Conservation (phyloP, 805 yeast species). For the Ogataea minuta region DNA sequence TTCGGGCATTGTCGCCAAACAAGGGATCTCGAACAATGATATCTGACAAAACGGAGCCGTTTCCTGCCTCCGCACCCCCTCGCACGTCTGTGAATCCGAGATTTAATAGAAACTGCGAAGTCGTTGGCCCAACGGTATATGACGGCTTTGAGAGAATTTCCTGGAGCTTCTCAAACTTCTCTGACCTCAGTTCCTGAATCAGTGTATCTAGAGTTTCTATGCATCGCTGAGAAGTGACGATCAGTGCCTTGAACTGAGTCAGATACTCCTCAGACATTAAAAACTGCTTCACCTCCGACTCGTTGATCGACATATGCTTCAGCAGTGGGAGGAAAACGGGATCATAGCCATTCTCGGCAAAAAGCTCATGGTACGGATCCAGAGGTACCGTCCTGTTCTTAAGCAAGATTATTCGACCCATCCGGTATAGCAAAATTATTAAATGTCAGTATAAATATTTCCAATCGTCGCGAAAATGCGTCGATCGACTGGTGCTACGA, state of each 20-base stretch:
- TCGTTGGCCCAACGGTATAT: slow-evolving; percentile 92
- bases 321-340: slow-evolving; percentile 72
- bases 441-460: slow-evolving; percentile 6
- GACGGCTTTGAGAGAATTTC: slow-evolving; percentile 49
- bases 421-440: slow-evolving; percentile 1
- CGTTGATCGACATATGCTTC: slow-evolving; percentile 57
- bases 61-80: slow-evolving; percentile 80
- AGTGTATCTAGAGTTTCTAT: slow-evolving; percentile 69
- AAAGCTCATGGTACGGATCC: slow-evolving; percentile 60
- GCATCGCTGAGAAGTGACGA: slow-evolving; percentile 89
- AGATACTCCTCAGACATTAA: slow-evolving; percentile 45
- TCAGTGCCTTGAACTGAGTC: slow-evolving; percentile 46
- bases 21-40: slow-evolving; percentile 45
- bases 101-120: slow-evolving; percentile 52
- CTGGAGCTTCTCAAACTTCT: slow-evolving; percentile 16
- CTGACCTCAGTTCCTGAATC: slow-evolving; percentile 30
- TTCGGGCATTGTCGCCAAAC: slow-evolving; percentile 24
- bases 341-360: slow-evolving; percentile 36
- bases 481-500: slow-evolving; percentile 10
- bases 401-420: slow-evolving; percentile 46
- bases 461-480: background rate
- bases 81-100: slow-evolving; percentile 66
- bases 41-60: slow-evolving; percentile 69
- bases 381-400: slow-evolving; percentile 69
- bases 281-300: slow-evolving; percentile 41